These are phyloP conservation scores for Amorphotheca resinae DNA, from an alignment of 495 filamentous ascomycete species.

Conservation along the genomic window DNA sequence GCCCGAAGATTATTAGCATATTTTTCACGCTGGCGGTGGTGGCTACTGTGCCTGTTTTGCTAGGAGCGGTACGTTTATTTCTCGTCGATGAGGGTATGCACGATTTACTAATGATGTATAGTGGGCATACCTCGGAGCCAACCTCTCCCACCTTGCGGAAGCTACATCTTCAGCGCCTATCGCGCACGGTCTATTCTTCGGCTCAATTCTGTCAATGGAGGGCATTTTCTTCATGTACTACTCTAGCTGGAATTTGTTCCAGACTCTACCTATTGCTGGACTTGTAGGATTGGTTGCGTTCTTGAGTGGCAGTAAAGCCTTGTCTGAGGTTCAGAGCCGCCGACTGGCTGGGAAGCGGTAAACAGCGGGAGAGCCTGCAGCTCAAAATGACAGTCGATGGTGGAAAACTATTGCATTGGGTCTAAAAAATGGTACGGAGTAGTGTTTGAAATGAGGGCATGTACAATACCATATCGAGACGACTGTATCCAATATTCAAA, in stretches of 20 bases:
- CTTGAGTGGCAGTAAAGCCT: conserved; percentile 79
- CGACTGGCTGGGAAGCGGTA: conserved; percentile 70
- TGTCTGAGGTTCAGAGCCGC: conserved; percentile 84
- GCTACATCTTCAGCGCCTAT: conserved; percentile 50
- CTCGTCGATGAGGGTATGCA: neutral
- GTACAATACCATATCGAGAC: too few relatives aligned
- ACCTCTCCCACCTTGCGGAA: conserved; percentile 73
- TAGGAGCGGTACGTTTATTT: conserved; percentile 48
- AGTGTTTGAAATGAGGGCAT: conserved; percentile 3
- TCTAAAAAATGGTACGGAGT: conserved; percentile 4
- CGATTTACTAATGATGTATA: conserved; percentile 24
- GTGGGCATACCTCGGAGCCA: conserved; percentile 77
- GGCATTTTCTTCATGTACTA: conserved; percentile 94
- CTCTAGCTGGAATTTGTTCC: conserved; percentile 84
- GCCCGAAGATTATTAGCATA: conserved; percentile 69
- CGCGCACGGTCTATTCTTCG: conserved; percentile 27
- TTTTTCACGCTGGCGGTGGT: conserved; percentile 62
- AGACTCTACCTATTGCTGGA: conserved; percentile 62
- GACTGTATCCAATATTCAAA: too few relatives aligned
- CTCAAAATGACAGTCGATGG: neutral
- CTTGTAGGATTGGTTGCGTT: conserved; percentile 59
- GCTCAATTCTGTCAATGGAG: conserved; percentile 75
- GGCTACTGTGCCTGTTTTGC: conserved; percentile 56
- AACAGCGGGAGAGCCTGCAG: conserved; percentile 8
- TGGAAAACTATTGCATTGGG: neutral